Percentiles rank a stretch among this genome's conserved stretches.
Conservation (phyloP, 352 stramenopile species). For the Globisporangium mamillatum region DNA sequence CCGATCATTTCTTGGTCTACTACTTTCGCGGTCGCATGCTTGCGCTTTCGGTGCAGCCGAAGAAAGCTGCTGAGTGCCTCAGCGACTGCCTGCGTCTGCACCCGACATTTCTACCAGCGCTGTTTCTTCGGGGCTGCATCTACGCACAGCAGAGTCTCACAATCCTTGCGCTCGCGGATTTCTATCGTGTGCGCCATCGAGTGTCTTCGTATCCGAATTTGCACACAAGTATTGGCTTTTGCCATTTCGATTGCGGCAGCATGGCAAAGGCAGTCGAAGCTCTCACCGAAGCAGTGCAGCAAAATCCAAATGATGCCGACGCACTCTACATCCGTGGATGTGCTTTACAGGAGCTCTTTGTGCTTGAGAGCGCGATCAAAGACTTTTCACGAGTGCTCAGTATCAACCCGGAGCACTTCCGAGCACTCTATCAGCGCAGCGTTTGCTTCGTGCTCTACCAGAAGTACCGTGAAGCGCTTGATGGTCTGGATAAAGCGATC, state of each 20-base stretch:
- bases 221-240: constrained; percentile 52
- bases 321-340: constrained; percentile 50
- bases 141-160: constrained; percentile 51
- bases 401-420: constrained; percentile 20
- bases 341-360: constrained; percentile 47
- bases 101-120: constrained; percentile 42
- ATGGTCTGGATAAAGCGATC: constrained; percentile 29
- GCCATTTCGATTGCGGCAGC: constrained; percentile 41
- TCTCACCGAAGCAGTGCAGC: constrained; percentile 39
- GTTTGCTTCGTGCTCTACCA: constrained; percentile 38
- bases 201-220: constrained; percentile 40
- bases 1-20: constrained; percentile 41
- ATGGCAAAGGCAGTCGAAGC: constrained; percentile 39
- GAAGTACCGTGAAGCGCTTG: constrained; percentile 28
- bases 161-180: constrained; percentile 49
- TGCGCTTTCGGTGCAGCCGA: constrained; percentile 32
- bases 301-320: constrained; percentile 23
- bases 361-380: constrained; percentile 33
- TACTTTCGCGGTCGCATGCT: constrained; percentile 47
- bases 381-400: constrained; percentile 37
- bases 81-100: constrained; percentile 32
- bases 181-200: constrained; percentile 47
- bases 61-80: constrained; percentile 28
- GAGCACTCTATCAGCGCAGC: constrained; percentile 35
- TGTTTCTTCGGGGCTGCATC: constrained; percentile 53